Evolutionary conservation across 441 rosid genomes (phyloP), one percentile per base, ranked within the genome.

Genomic region (Breynia disticha): DNA sequence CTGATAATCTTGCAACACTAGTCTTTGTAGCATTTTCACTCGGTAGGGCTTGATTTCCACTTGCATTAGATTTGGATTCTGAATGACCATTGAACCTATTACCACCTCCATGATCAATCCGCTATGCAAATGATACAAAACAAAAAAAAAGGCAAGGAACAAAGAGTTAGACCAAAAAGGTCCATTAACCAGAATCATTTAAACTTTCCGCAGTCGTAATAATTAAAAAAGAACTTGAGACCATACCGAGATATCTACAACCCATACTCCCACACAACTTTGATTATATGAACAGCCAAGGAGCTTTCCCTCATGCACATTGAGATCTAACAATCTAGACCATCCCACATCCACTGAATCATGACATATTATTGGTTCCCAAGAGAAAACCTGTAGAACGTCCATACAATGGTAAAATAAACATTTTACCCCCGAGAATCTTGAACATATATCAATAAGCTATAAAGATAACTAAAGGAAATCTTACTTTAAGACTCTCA

Each of bases 191-290:
- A 65, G 53, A 39, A 63, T 68, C 21, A 64, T 38, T 44, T 15
- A 38, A 63, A 53, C 42, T 73, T 17, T 48, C 39, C 19, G 24
- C 39, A 60, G 63, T 50, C 68, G 46, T 56, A 64, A 9, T 20
- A 44, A 46, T 42, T 20, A 46, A 58, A 47, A 64, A 58, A 54
- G 19, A 52, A 63, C 4, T 24, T 24, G 7, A 24, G 59, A 56
- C 60, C 41, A 32, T 90, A 94, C 99, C 86, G 86, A 80, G 73
- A 87, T 82, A 72, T 90, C 97, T 24, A 82, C 99, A 67, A 94
- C 97, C 99, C 99, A 94, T 55, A 93, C 89, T 64, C 97, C 99
- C 19, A 93, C 99, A 65, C 99, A 86, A 58, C 85, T 94, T 75
- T 94, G 97, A 71, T 94, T 94, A 70, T 78, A 81, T 14, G 99